Evolutionary conservation across 306 rosid species (phyloP), one percentile per base, ranked within the genome.

Genomic region (Malus asiatica): DNA sequence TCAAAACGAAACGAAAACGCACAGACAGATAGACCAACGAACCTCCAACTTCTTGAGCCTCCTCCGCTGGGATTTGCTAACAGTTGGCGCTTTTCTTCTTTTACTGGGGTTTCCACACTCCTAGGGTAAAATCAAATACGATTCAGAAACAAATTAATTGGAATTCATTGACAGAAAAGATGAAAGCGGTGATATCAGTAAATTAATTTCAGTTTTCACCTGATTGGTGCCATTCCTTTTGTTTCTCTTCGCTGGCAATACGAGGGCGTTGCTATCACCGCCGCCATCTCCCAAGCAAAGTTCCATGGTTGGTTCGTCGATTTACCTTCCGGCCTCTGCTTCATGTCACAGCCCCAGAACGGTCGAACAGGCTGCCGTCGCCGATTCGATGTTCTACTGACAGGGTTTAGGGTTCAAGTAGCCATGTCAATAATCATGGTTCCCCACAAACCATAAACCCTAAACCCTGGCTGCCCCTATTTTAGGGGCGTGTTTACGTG

Each of bases 21-120:
- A 33, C 20, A 71, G 64, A 70, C 20, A 6, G 13, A 19, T 30
- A 13, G 46, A 66, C 29, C 40, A 35, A 33, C 78, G 68, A 58
- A 94, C 98, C 98, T 90, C 93, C 73, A 88, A 81, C 71, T 88
- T 91, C 86, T 82, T 87, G 73, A 89, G 62, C 88, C 85, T 91
- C 85, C 22, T 90, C 78, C 85, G 82, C 84, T 91, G 97, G 45
- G 98, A 80, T 65, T 87, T 90, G 85, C 88, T 88, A 87, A 90
- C 65, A 79, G 83, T 86, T 1, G 85, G 87, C 76, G 83, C 62
- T 76, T 85, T 48, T 48, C 53, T 83, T 62, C 80, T 85, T 64
- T 82, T 63, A 68, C 66, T 69, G 53, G 75, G 62, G 58, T 65
- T 83, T 57, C 82, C 80, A 42, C 32, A 44, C 69, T 79, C 89